Evolutionary conservation across 257 asterid genomes (phyloP).

Genomic region (Coffea canephora): DNA sequence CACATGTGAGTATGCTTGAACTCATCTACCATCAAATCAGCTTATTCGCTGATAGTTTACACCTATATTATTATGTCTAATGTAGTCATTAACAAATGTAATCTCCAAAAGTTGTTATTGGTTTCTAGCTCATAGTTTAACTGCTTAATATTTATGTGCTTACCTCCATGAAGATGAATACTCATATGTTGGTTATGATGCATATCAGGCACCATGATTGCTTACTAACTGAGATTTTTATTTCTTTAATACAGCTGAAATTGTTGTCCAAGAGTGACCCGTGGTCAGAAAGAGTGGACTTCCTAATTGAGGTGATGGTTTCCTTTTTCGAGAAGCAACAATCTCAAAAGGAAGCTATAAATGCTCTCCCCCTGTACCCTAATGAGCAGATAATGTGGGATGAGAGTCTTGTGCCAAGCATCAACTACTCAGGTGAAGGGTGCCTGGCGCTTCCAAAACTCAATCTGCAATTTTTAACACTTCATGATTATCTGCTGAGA

Average conservation of each 20-base stretch:
- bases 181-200: not conserved
- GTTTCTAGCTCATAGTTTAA: too few relatives aligned
- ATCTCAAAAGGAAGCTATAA: constrained; percentile 96
- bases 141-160: too few relatives aligned
- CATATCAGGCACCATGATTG: not conserved
- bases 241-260: constrained; percentile 60
- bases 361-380: constrained; percentile 96
- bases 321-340: constrained; percentile 91
- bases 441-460: constrained; percentile 99
- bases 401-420: constrained; percentile 98
- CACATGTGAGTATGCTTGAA: too few relatives aligned
- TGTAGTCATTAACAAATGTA: too few relatives aligned
- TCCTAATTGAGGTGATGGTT: constrained; percentile 86
- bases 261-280: constrained; percentile 78
- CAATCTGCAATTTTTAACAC: constrained; percentile 89
- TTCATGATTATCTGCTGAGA: constrained; percentile 95
- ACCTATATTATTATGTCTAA: too few relatives aligned
- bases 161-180: too few relatives aligned
- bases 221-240: constrained; percentile 1
- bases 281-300: constrained; percentile 94
- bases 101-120: too few relatives aligned
- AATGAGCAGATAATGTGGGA: constrained; percentile 99
- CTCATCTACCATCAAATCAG: too few relatives aligned
- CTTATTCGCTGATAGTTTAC: too few relatives aligned
- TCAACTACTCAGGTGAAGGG: constrained; percentile 99